Evolutionary conservation across 2,329 filamentous ascomycete genomes (phyloP).

Genomic region (Aureobasidium sp.): DNA sequence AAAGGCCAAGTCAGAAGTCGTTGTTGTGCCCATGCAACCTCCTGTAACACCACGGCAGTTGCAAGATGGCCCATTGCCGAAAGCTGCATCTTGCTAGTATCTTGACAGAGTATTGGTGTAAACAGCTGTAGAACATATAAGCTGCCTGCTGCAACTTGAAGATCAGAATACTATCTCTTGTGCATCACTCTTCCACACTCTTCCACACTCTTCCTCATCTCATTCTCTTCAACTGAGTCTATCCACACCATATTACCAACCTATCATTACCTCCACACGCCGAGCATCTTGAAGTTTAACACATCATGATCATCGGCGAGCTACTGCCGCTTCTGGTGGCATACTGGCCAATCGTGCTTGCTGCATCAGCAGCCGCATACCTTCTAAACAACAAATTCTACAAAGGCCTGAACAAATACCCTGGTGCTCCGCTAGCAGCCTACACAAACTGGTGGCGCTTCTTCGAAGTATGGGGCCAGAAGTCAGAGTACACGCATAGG

Average conservation of each 20-base stretch:
- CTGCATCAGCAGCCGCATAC: conserved; percentile 24
- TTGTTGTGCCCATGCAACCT: not conserved
- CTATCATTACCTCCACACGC: not conserved
- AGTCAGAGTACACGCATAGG: conserved; percentile 60
- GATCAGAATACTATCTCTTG: not conserved
- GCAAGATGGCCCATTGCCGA: not conserved
- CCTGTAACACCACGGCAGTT: conserved; percentile 6
- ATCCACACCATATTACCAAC: not conserved
- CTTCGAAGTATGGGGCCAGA: conserved; percentile 55
- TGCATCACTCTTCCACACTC: not conserved
- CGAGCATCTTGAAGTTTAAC: not conserved
- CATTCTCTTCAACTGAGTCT: not conserved
- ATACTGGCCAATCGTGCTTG: conserved; percentile 35
- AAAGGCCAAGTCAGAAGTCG: not conserved
- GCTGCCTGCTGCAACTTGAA: not conserved
- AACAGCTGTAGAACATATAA: conserved; percentile 7
- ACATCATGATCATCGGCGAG: conserved; percentile 24
- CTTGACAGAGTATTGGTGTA: not conserved
- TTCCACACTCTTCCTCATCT: not conserved
- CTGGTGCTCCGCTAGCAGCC: conserved; percentile 61
- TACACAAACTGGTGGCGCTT: conserved; percentile 69
- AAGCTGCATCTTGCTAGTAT: not conserved
- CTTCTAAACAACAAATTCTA: conserved; percentile 39
- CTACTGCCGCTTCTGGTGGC: conserved; percentile 20
- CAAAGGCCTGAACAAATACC: conserved; percentile 59